phyloP scores from a whole-genome alignment of 306 rosid species.

The Chamaecrista fasciculata region DNA sequence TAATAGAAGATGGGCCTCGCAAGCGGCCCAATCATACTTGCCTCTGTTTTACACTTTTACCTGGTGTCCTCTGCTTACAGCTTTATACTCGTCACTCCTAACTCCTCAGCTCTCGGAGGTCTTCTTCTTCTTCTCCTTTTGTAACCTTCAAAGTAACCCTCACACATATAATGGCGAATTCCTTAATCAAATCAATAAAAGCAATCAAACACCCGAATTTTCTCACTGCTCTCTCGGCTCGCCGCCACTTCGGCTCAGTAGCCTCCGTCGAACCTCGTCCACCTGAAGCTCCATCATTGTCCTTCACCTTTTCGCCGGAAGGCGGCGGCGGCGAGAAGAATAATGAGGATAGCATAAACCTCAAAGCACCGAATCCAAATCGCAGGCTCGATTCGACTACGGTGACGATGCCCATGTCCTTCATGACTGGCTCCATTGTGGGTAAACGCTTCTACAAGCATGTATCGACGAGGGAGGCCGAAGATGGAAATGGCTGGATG shows the following conservation, averaged over 20 bases:
- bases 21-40: no score
- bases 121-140: no score
- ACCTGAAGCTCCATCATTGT: conserved; percentile 34
- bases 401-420: conserved; percentile 89
- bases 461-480: conserved; percentile 65
- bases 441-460: conserved; percentile 80
- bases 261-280: conserved; percentile 47
- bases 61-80: no score
- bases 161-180: conserved; percentile 41
- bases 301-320: conserved; percentile 66
- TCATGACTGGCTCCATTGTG: conserved; percentile 89
- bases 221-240: conserved; percentile 19
- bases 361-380: conserved; percentile 45
- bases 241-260: conserved; percentile 39
- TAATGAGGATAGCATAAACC: conserved; percentile 33
- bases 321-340: background rate
- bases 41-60: no score
- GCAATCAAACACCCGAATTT: conserved; percentile 15
- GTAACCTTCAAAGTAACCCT: no score
- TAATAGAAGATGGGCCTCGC: no score
- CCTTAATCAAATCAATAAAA: conserved; percentile 31
- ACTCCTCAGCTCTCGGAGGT: no score
- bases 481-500: conserved; percentile 80
- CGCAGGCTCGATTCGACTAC: conserved; percentile 42
- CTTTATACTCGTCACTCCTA: no score